A percentile compares a stretch with the other conserved stretches of the same genome.
Evolutionary conservation across 257 asterid species (phyloP).

Genomic region (Perilla frutescens): DNA sequence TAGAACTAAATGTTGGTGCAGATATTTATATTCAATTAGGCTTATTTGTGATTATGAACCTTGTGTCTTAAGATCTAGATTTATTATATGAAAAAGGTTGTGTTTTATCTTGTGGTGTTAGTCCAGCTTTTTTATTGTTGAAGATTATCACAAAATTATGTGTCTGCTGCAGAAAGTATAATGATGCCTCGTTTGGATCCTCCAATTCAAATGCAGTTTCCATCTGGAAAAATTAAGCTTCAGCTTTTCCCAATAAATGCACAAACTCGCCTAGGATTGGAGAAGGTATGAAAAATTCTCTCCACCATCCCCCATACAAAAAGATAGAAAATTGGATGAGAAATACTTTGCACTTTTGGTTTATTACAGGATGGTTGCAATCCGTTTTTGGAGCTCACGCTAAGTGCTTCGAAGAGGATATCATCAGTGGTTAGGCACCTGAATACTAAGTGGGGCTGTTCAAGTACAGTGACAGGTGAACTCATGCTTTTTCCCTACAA

Average conservation of each 20-base stretch:
- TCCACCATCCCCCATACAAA: not conserved
- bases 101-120: constrained; percentile 23
- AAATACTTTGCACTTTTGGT: not conserved
- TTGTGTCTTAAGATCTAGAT: not conserved
- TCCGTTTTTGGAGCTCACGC: constrained; percentile 85
- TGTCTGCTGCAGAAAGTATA: constrained; percentile 38
- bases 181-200: constrained; percentile 37
- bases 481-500: constrained; percentile 75
- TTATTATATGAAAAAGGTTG: not conserved
- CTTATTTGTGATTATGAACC: constrained; percentile 3
- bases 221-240: constrained; percentile 73
- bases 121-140: constrained; percentile 22
- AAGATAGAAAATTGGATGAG: constrained; percentile 8
- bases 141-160: constrained; percentile 21
- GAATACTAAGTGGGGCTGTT: constrained; percentile 73
- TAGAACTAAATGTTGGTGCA: not conserved
- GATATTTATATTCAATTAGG: not conserved
- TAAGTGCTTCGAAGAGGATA: constrained; percentile 74
- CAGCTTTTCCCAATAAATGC: constrained; percentile 84
- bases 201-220: constrained; percentile 41
- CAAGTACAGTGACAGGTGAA: constrained; percentile 53
- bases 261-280: constrained; percentile 60
- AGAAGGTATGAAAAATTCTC: constrained; percentile 56
- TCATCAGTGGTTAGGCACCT: constrained; percentile 86
- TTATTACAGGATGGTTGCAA: constrained; percentile 74